Base-by-base conservation (phyloP, 768 basidiomycete species). In the Naganishia randhawae region DNA sequence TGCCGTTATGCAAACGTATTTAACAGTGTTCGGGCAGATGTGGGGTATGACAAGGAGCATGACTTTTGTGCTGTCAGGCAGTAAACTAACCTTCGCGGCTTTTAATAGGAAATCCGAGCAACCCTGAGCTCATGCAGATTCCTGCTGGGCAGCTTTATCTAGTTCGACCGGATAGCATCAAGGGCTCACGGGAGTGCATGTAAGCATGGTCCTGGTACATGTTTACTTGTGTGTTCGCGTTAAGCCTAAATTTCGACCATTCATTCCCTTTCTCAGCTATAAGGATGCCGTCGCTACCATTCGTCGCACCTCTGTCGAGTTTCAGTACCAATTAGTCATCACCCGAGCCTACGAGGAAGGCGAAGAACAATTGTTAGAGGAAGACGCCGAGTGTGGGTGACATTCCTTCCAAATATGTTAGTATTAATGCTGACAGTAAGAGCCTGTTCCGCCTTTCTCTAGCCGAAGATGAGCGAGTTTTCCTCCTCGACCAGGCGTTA, bases 301-400 rank as follows among this genome's bases (percentile, higher is more conserved):
- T 76, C 87, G 96, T 66, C 86, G 93, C 68, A 82, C 83, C 11
- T 80, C 80, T 85, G 72, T 90, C 87, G 83, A 87, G 86, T 80
- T 91, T 88, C 77, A 81, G 65, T 84, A 81, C 77, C 90, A 97
- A 66, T 85, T 99, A 11, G 94, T 96, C 11, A 87, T 97, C 64
- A 96, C 93, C n/a, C 84, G 94, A 69, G 93, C 96, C 0, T 98
- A 91, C 75, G 92, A 98, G 73, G 95, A 98, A 71, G 96, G 92
- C 2, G 94, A 98, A 76, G 92, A 95, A 80, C 90, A 95, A 74
- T 80, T 97, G 48, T 81, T 97, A 19, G 93, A 96, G 74, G 95
- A 97, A 73, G 92, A 95, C 78, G 82, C 82, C 6, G 83, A 83
- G 68, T 80, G 81, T 81, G 53, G 61, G 78, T 72, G 16, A 55